phyloP scores from a whole-genome alignment of 1,284 basidiomycete species.

The Phellopilus nigrolimitatus region DNA sequence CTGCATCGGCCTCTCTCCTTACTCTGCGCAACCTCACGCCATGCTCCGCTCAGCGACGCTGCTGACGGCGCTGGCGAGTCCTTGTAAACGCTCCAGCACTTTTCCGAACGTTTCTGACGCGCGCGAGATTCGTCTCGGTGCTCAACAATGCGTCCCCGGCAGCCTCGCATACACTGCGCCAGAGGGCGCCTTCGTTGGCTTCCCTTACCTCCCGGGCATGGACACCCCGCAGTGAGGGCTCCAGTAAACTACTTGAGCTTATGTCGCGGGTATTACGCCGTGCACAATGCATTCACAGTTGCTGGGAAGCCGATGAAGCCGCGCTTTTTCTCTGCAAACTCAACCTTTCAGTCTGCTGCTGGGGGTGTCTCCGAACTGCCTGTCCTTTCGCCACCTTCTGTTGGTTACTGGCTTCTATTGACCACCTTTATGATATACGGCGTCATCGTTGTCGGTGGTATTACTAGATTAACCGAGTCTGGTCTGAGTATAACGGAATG shows the following conservation, averaged over 20 bases:
- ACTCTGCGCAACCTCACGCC: not conserved
- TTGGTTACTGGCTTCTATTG: slow-evolving; percentile 79
- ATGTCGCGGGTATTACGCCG: slow-evolving; percentile 4
- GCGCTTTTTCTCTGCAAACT: slow-evolving; percentile 41
- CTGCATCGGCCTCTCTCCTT: not conserved
- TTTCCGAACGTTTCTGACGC: not conserved
- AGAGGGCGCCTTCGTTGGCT: not conserved
- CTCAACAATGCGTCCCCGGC: not conserved
- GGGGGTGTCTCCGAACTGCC: slow-evolving; percentile 37
- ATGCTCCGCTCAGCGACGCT: slow-evolving; percentile 9
- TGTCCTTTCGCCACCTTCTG: slow-evolving; percentile 66
- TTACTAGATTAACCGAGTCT: slow-evolving; percentile 96
- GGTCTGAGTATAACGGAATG: slow-evolving; percentile 98
- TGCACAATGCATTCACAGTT: not conserved
- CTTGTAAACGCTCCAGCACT: slow-evolving; percentile 6
- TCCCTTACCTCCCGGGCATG: not conserved
- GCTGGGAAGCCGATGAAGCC: slow-evolving; percentile 26
- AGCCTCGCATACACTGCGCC: not conserved
- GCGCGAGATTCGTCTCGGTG: not conserved
- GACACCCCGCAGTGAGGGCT: not conserved
- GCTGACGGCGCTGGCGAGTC: slow-evolving; percentile 6
- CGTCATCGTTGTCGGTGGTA: slow-evolving; percentile 93
- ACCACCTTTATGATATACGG: slow-evolving; percentile 85
- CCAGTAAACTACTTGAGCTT: slow-evolving; percentile 9
- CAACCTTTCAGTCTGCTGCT: slow-evolving; percentile 21